Percentiles rank a stretch among this genome's conserved stretches.
These are phyloP conservation scores for Fusarium burgessii DNA, from an alignment of 2,329 filamentous ascomycete genomes.

Conservation along the genomic window DNA sequence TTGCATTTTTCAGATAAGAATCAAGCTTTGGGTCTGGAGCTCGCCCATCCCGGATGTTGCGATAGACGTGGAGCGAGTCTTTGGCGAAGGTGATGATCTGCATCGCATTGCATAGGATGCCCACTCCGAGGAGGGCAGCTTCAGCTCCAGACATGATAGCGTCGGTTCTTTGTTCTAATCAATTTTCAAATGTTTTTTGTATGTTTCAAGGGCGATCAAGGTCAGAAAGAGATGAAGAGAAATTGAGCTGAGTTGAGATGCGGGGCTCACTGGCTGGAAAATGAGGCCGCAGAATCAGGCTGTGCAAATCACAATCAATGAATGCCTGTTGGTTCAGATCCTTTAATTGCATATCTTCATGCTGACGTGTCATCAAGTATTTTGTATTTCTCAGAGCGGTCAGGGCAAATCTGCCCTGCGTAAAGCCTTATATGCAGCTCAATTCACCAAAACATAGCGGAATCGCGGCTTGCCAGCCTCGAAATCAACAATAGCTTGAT, in stretches of 20 bases:
- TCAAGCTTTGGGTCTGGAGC: neutral
- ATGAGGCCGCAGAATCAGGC: neutral
- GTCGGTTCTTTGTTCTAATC: neutral
- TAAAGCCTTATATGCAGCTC: too few relatives aligned
- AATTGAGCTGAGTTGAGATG: neutral
- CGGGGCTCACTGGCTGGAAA: neutral
- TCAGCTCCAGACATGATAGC: neutral
- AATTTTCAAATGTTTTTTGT: too few relatives aligned
- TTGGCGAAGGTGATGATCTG: neutral
- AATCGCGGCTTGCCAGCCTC: constrained; percentile 63
- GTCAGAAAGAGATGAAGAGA: neutral
- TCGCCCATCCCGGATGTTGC: neutral
- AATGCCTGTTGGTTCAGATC: neutral
- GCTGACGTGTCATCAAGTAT: too few relatives aligned
- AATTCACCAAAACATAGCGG: constrained; percentile 58
- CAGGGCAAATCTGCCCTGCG: too few relatives aligned
- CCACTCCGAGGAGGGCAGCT: neutral
- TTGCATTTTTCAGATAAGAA: neutral
- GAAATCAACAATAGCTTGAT: constrained; percentile 66
- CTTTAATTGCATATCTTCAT: neutral
- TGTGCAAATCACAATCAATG: neutral
- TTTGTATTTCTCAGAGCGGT: too few relatives aligned
- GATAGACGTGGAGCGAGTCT: neutral
- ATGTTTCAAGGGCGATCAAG: neutral
- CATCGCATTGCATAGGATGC: neutral